Percentiles rank a stretch among this genome's conserved stretches.
Evolutionary conservation across 1,284 basidiomycete species (phyloP).

Genomic region (Ustilago bromivora): DNA sequence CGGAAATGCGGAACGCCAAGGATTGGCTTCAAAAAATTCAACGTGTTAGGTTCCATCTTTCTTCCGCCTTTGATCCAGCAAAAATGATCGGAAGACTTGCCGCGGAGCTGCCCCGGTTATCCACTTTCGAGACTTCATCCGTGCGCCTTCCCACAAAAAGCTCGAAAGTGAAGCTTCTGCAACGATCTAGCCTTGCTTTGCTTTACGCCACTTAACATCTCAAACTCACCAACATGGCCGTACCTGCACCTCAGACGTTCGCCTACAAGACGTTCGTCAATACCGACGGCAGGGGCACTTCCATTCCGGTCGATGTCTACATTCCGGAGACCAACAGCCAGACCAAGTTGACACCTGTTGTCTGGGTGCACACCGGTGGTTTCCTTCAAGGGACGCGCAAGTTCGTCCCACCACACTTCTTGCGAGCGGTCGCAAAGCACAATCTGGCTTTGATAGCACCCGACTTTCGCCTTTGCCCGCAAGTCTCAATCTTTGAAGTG

Average conservation of each 20-base stretch:
- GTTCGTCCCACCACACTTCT: conserved; percentile 53
- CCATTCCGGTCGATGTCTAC: conserved; percentile 57
- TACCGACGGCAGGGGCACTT: conserved; percentile 38
- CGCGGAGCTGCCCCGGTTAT: conserved; percentile 32
- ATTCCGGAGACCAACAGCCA: conserved; percentile 27
- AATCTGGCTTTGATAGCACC: conserved; percentile 48
- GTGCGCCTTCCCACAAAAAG: not conserved
- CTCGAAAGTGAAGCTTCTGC: conserved; percentile 5
- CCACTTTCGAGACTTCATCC: not conserved
- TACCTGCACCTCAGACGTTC: conserved; percentile 34
- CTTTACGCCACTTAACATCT: not conserved
- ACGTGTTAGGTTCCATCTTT: not conserved
- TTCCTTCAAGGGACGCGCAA: conserved; percentile 58
- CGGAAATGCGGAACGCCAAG: too few species aligned
- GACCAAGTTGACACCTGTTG: conserved; percentile 39
- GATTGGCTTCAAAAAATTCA: not conserved
- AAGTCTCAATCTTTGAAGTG: conserved; percentile 46
- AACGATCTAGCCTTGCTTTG: not conserved
- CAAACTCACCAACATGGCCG: conserved; percentile 13
- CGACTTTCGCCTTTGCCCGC: conserved; percentile 58
- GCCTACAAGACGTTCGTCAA: conserved; percentile 53
- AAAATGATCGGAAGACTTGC: conserved; percentile 2
- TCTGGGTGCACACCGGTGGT: conserved; percentile 58
- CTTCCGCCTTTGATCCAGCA: not conserved
- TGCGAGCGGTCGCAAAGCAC: conserved; percentile 42